Base-by-base conservation (phyloP, 306 rosid genomes). In the Gillenia trifoliata region DNA sequence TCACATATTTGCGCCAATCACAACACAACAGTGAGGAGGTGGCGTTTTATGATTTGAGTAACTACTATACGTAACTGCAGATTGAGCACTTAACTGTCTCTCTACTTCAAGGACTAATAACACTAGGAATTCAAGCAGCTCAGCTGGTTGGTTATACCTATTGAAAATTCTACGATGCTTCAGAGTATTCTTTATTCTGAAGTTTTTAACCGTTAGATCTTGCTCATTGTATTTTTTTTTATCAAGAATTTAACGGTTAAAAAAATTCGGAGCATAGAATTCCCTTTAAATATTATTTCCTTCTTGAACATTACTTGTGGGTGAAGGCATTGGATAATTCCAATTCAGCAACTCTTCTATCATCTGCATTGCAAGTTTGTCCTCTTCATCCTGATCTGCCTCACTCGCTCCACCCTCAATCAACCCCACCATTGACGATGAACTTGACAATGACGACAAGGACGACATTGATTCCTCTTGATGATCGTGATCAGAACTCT, bases 331-430 rank as follows among this genome's bases (percentile, higher is more conserved):
- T 16, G 85, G 81, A 70, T 78, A 82, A 74, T 90, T 92, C 98
- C 97, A 92, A 77, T 86, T 90, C 38, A 95, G 98, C 11, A 95
- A 78, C 79, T 95, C 99, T 57, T 95, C 99, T 69, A 95, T 89
- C 99, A 95, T 95, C 80, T 95, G 99, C 88, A 89, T 80, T 64
- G 98, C 91, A 72, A 95, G 75, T 50, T 78, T 89, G 20, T 95
- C 96, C 68, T 95, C 99, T 79, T 92, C 64, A n/a, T 22, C 59
- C 41, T 19, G 29, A 26, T 66, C 64, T 70, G 19, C 63, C 38
- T 61, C 63, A 61, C 20, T n/a, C 36, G 47, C 22, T 15, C 71
- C 65, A 63, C 56, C 52, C 57, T 28, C 49, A 30, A 22, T 33
- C 33, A 47, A 40, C 20, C 20, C 52, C 17, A 26, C 64, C 16